phyloP scores from a whole-genome alignment of 2,329 filamentous ascomycete species.

The Pseudomassariella vexata region DNA sequence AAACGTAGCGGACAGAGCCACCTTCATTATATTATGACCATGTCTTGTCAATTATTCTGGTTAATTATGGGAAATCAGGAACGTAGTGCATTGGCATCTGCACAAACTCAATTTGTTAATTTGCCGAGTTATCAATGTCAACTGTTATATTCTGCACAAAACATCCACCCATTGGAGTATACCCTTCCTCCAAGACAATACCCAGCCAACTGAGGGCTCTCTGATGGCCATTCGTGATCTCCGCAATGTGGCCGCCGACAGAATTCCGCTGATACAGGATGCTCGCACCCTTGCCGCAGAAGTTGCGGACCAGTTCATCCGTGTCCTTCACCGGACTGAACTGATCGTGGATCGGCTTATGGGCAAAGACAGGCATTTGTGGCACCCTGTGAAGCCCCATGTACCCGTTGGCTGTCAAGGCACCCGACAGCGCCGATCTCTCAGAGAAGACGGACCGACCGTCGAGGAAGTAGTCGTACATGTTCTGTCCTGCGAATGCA shows the following conservation, averaged over 20 bases:
- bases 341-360: slow-evolving; percentile 43
- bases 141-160: slow-evolving; percentile 1
- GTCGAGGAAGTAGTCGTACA: neutral
- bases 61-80: too few relatives aligned
- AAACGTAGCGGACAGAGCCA: too few relatives aligned
- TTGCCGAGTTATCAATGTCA: neutral
- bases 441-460: neutral
- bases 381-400: slow-evolving; percentile 32
- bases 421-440: neutral
- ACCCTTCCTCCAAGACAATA: neutral
- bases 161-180: neutral
- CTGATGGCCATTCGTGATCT: slow-evolving; percentile 5
- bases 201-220: neutral
- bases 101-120: too few relatives aligned
- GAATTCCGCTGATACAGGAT: slow-evolving; percentile 39
- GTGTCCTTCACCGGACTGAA: slow-evolving; percentile 35
- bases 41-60: too few relatives aligned
- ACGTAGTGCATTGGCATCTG: too few relatives aligned
- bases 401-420: slow-evolving; percentile 23
- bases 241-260: slow-evolving; percentile 20
- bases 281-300: slow-evolving; percentile 32
- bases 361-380: slow-evolving; percentile 40
- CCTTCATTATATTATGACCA: too few relatives aligned
- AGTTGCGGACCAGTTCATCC: slow-evolving; percentile 33
- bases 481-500: neutral